Base-by-base conservation (phyloP, 441 rosid genomes). In the Populus tomentosa region DNA sequence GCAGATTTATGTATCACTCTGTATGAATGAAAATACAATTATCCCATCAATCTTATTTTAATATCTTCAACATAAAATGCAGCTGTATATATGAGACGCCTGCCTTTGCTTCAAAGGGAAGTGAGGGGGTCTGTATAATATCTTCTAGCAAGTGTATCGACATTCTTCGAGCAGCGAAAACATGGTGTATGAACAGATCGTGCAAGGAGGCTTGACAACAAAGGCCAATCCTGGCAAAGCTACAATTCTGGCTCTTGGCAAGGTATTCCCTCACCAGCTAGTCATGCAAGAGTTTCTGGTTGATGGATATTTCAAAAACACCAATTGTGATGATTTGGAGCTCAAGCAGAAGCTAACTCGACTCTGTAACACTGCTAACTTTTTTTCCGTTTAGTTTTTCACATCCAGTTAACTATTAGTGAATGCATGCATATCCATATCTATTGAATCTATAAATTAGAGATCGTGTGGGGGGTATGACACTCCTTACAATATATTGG, bases 231-330 rank as follows among this genome's bases (percentile, higher is more conserved):
- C 83, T 1, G 91, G 97, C 8, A 94, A 91, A 87, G 98, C 98
- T 10, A 84, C 97, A 26, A 93, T 94, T 80, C 85, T 95, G 84
- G 93, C 98, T 59, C 87, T 92, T 2, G 98, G 98, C 67, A 94
- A 92, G 87, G 98, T 98, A 59, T 96, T 96, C 79, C 99, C 99
- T 75, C 89, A 89, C 82, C 99, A 96, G 89, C 98, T 96, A 50
- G 97, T 94, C 59, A 92, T 96, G 98, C 99, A 96, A 76, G 97
- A 92, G 75, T 90, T 88, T 72, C 88, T 96, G 71, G 98, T 96
- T 71, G 98, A 96, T 80, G 98, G 97, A 16, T 94, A 91, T 80
- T 96, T 96, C 88, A 90, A 77, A 86, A 89, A 86, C 87, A 94
- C 98, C 87, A 96, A 90, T 62, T 94, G 99, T 38, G 90, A 94